Evolutionary conservation across 116 monocot genomes (phyloP), one percentile per base, ranked within the genome.

Genomic region (Dioscorea cayenensis): DNA sequence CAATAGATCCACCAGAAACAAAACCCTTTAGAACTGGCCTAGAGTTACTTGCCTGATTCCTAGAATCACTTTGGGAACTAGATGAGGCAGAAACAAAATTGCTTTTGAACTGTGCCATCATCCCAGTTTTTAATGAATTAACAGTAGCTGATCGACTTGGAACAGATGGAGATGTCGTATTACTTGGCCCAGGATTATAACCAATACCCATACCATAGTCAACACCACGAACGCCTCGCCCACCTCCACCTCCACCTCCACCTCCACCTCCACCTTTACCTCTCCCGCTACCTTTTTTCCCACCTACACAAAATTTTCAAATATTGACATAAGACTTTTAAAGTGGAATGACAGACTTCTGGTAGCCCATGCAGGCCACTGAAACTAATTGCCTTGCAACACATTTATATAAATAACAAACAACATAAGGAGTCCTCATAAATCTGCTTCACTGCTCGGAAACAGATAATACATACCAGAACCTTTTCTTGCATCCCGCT

Each of bases 131-230:
- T 43, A 94, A 62, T 25, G 99, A 79, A 86, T 84, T 99, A 14
- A 91, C 85, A 65, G 93, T 72, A 66, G 89, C 77, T 23, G 91
- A 84, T 81, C 96, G 76, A 74, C 84, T 89, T 67, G 85, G 72
- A 66, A 72, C 68, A 32, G 89, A 43, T 63, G 77, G 87, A 75
- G 88, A 80, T 61, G 83, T 60, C 60, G 78, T 67, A 60, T 55
- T 85, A 55, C 78, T 35, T 23, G 89, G 78, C 64, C 87, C 89
- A 11, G 85, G 55, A 62, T 72, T 94, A 81, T 94, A 99, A 48
- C 99, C 99, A 69, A 99, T 94, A 66, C 99, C 99, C 49, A 94
- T 75, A 14, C 99, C 99, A 82, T 80, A 99, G 80, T 99, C 99
- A 74, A 99, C 94, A 71, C 99, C 99, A 80, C 99, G 90, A 2